phyloP scores from a whole-genome alignment of 2,329 filamentous ascomycete species.

The Fusarium tjaetaba region DNA sequence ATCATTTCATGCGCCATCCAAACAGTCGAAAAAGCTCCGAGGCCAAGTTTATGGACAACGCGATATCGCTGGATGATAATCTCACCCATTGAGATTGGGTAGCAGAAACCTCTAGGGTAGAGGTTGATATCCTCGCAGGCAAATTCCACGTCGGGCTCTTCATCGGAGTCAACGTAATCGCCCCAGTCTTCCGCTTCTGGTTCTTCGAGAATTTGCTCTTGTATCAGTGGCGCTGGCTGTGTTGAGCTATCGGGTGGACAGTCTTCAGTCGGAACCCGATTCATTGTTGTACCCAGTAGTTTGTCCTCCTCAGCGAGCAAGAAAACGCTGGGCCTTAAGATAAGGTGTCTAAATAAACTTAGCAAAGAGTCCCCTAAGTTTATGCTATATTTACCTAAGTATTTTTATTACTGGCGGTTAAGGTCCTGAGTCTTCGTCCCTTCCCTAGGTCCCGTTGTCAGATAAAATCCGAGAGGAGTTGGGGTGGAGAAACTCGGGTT shows the following conservation, averaged over 20 bases:
- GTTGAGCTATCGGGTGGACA: fast-evolving
- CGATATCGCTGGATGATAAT: neutral
- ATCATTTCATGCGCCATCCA: neutral
- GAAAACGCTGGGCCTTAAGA: no score
- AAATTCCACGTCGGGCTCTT: neutral
- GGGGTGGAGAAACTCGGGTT: no score
- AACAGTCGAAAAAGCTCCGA: neutral
- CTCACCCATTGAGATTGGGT: fast-evolving
- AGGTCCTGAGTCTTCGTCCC: no score
- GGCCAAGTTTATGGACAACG: neutral
- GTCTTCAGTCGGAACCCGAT: fast-evolving
- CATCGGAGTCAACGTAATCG: neutral
- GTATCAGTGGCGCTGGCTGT: neutral
- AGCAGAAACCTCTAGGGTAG: neutral
- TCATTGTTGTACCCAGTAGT: fast-evolving
- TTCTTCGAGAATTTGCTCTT: fast-evolving
- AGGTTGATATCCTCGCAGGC: fast-evolving
- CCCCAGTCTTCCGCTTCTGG: neutral
- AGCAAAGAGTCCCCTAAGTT: no score
- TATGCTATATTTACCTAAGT: no score
- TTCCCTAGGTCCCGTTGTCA: fast-evolving
- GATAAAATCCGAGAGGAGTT: neutral
- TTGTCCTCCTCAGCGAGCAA: neutral
- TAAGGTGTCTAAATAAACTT: no score
- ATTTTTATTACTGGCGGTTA: no score